Percentiles rank a stretch among this genome's conserved stretches.
Conservation (phyloP, 176 grass and related monocot genomes). For the Bolboschoenus planiculmis region DNA sequence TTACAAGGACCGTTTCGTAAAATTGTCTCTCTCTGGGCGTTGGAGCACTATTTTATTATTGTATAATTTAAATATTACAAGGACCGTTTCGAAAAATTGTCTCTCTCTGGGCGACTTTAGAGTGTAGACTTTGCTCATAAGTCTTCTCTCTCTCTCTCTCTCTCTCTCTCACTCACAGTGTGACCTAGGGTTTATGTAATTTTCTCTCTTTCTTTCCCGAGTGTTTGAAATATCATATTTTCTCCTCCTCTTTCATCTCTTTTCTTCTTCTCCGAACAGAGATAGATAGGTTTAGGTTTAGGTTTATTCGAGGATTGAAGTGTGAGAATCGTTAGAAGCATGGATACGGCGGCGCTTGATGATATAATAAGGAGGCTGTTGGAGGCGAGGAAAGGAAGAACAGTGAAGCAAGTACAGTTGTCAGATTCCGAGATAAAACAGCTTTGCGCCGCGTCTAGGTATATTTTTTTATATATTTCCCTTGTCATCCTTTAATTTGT, state of each 20-base stretch:
- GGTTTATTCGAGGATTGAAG: background rate
- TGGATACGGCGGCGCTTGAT: slow-evolving; percentile 52
- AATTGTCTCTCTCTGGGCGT: too few relatives aligned
- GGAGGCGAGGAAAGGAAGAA: slow-evolving; percentile 48
- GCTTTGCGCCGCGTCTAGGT: slow-evolving; percentile 64
- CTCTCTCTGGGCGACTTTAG: background rate
- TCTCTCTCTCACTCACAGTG: too few relatives aligned
- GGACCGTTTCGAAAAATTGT: background rate
- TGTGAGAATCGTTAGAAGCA: background rate
- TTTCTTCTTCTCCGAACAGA: background rate
- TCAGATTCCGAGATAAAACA: slow-evolving; percentile 64
- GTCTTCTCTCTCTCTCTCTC: background rate
- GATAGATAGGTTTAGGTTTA: background rate
- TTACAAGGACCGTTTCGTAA: too few relatives aligned
- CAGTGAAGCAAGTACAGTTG: slow-evolving; percentile 55
- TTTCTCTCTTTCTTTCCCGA: background rate
- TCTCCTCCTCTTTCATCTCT: background rate
- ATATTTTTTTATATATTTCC: slow-evolving; percentile 60
- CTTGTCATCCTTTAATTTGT: background rate
- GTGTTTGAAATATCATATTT: too few relatives aligned
- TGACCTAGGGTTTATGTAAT: slow-evolving; percentile 10
- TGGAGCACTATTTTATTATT: background rate
- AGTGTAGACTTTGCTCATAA: background rate
- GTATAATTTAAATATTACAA: background rate
- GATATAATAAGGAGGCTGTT: slow-evolving; percentile 67